Evolutionary conservation across 306 rosid species (phyloP).

Genomic region (Rosa lucieae): DNA sequence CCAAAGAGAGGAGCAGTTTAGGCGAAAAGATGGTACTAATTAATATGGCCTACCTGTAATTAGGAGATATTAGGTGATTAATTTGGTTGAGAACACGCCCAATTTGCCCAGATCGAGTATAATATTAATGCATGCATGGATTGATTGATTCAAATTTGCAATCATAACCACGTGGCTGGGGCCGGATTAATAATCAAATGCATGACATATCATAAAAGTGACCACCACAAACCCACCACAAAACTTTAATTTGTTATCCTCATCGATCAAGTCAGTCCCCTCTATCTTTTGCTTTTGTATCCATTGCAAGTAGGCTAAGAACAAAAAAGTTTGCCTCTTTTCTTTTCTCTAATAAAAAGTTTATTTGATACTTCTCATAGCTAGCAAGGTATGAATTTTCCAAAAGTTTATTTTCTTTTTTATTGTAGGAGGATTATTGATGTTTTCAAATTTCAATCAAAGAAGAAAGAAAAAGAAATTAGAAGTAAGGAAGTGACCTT

Average conservation of each 20-base stretch:
- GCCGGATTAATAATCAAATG: neutral
- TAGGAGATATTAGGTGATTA: too few relatives aligned
- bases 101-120: too few relatives aligned
- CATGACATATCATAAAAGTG: neutral
- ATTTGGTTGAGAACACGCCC: too few relatives aligned
- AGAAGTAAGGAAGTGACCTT: constrained; percentile 41
- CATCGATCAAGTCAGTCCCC: neutral
- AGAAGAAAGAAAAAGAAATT: neutral
- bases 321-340: neutral
- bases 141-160: too few relatives aligned
- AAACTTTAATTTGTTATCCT: neutral
- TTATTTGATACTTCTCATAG: too few relatives aligned
- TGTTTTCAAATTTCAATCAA: neutral
- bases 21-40: too few relatives aligned
- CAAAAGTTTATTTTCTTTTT: too few relatives aligned
- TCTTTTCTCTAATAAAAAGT: too few relatives aligned
- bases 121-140: neutral
- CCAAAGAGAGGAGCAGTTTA: too few relatives aligned
- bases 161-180: neutral
- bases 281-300: neutral
- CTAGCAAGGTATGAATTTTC: too few relatives aligned
- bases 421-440: neutral
- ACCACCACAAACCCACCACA: neutral
- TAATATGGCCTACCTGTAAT: too few relatives aligned
- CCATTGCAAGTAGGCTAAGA: neutral